phyloP scores from a whole-genome alignment of 768 basidiomycete genomes.

The Agaricus sinodeliciosus region DNA sequence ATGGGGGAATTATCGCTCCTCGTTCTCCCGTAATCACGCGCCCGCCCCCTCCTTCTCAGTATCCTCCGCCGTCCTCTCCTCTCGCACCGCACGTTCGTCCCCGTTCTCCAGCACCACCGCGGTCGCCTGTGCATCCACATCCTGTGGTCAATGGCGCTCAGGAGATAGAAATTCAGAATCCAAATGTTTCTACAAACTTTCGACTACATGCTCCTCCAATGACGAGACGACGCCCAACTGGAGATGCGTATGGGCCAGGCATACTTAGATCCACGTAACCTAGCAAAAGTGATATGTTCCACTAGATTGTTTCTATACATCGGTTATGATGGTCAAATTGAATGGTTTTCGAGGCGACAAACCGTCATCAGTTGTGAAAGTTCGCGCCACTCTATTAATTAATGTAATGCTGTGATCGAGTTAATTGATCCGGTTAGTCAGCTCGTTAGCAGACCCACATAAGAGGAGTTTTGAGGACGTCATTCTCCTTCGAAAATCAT shows the following conservation, averaged over 20 bases:
- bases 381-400: too few relatives aligned
- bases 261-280: conserved; percentile 15
- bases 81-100: conserved; percentile 27
- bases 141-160: conserved; percentile 28
- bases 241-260: conserved; percentile 20
- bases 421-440: too few relatives aligned
- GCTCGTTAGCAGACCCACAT: too few relatives aligned
- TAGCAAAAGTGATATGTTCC: conserved; percentile 11
- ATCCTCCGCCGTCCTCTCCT: conserved; percentile 21
- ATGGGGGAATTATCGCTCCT: conserved; percentile 70
- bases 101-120: conserved; percentile 29
- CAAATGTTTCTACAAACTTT: conserved; percentile 23
- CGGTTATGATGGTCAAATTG: too few relatives aligned
- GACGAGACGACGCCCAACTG: conserved; percentile 16
- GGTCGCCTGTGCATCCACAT: conserved; percentile 22
- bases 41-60: conserved; percentile 23
- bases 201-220: conserved; percentile 29
- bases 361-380: too few relatives aligned
- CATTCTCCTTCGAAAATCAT: background rate
- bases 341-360: too few relatives aligned
- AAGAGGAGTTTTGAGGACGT: background rate
- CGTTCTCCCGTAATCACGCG: conserved; percentile 37
- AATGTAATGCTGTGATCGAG: background rate
- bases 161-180: conserved; percentile 26
- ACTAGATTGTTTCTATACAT: background rate